These are phyloP conservation scores for Penicillium mononematosum DNA, from an alignment of 495 filamentous ascomycete genomes.

Conservation along the genomic window DNA sequence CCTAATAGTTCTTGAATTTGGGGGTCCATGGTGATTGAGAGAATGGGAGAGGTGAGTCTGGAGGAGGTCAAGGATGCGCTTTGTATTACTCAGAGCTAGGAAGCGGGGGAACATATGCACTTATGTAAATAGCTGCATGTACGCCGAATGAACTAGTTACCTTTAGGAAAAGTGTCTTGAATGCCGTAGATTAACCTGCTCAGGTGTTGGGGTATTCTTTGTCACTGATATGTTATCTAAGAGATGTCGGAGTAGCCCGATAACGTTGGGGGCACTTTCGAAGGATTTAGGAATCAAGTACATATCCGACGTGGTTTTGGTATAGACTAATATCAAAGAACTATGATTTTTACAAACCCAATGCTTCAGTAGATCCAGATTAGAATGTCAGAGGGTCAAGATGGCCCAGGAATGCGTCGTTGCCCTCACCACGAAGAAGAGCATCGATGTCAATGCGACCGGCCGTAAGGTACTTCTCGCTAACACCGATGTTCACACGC, in stretches of 20 bases:
- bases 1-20: conserved; percentile 35
- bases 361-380: conserved; percentile 1
- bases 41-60: not conserved
- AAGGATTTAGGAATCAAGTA: not conserved
- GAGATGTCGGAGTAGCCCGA: not conserved
- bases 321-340: conserved; percentile 13
- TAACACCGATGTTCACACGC: conserved; percentile 87
- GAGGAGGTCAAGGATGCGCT: not conserved
- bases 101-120: conserved; percentile 6
- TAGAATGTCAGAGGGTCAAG: conserved; percentile 54
- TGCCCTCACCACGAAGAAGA: conserved; percentile 62
- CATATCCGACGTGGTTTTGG: conserved; percentile 2
- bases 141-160: no score
- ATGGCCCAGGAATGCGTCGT: conserved; percentile 60
- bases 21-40: conserved; percentile 8
- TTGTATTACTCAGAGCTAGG: not conserved
- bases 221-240: conserved; percentile 5
- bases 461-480: conserved; percentile 80
- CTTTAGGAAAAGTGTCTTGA: not conserved
- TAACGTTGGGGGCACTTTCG: not conserved
- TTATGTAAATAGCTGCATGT: conserved; percentile 11
- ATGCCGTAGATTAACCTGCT: not conserved
- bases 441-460: conserved; percentile 80
- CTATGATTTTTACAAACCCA: conserved; percentile 11
- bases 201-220: not conserved